A percentile compares a stretch with the other conserved stretches of the same genome.
phyloP scores from a whole-genome alignment of 176 grass and related monocot species.

The Coix lacrymajobi region DNA sequence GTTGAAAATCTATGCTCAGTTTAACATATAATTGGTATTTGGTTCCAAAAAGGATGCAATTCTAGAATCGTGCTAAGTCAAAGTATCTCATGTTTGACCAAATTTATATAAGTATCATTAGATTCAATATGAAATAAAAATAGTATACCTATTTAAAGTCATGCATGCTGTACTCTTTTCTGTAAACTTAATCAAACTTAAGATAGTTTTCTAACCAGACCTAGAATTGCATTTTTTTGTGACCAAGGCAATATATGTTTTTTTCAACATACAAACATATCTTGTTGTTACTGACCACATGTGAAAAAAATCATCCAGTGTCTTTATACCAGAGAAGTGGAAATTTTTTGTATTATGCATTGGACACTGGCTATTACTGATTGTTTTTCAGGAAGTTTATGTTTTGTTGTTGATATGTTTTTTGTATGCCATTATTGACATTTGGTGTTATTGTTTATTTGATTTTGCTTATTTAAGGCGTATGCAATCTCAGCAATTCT shows the following conservation, averaged over 20 bases:
- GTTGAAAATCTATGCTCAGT: neutral
- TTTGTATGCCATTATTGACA: neutral
- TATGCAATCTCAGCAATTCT: conserved; percentile 94
- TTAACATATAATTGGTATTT: neutral
- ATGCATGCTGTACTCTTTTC: neutral
- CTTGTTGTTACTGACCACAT: neutral
- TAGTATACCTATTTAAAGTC: neutral
- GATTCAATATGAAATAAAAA: neutral
- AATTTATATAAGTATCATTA: neutral
- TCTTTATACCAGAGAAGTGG: neutral
- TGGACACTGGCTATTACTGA: neutral
- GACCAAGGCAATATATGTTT: neutral
- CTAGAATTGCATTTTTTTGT: neutral
- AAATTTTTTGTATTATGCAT: neutral
- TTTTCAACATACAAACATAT: neutral
- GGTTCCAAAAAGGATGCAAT: neutral
- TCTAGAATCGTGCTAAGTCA: neutral
- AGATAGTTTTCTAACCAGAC: neutral
- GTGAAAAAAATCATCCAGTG: neutral
- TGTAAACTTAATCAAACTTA: neutral
- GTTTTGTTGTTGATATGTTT: neutral
- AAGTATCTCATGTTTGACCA: neutral
- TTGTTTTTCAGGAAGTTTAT: neutral
- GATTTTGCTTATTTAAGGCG: conserved; percentile 49
- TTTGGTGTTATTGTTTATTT: neutral